Conservation (phyloP, 306 rosid genomes). For the Prunus persica region Prunus_persica_NCBIv2 NC_034014.1:29548001-29548500, state of each 20-base stretch:
- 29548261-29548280: background rate
- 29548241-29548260: background rate
- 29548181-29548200: slow-evolving; percentile 15
- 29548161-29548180: slow-evolving; percentile 13
- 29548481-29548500: slow-evolving; percentile 41
- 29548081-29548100: slow-evolving; percentile 86
- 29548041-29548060: slow-evolving; percentile 68
- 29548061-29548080: slow-evolving; percentile 57
- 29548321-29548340: slow-evolving; percentile 91
- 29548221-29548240: background rate
- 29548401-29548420: slow-evolving; percentile 56
- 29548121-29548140: slow-evolving; percentile 82
- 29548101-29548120: slow-evolving; percentile 82
- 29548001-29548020: slow-evolving; percentile 76
- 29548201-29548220: background rate
- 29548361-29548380: slow-evolving; percentile 49
- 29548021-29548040: slow-evolving; percentile 76
- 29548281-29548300: background rate
- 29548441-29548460: slow-evolving; percentile 64
- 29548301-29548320: slow-evolving; percentile 28
- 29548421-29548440: slow-evolving; percentile 73
- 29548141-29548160: background rate
- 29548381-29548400: slow-evolving; percentile 57
- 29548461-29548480: slow-evolving; percentile 53
- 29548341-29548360: slow-evolving; percentile 65